Base-by-base conservation (phyloP, 495 filamentous ascomycete species). In the Copromyces sp. region DNA sequence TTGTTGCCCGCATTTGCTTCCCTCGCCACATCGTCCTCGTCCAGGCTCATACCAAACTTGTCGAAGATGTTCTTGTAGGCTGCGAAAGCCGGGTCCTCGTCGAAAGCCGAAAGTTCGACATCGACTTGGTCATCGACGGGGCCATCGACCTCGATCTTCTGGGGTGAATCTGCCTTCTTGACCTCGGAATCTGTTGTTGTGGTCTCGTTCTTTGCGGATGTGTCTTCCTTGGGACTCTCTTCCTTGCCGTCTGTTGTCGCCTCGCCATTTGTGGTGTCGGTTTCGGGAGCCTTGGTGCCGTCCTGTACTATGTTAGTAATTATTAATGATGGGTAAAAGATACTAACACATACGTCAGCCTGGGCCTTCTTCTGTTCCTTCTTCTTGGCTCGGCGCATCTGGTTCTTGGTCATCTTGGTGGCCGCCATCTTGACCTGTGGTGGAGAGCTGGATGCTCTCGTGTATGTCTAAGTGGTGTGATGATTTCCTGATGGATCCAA, bases 361-460 rank as follows among this genome's bases (percentile, higher is more conserved):
- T 88, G 84, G 53, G 84, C 78, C 81, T 91, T 84, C 82, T 93
- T 92, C 75, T 92, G 87, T 70, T 91, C 91, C 88, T 97, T 97
- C 85, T 93, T 97, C 86, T 93, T 94, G 39, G 94, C 94, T 78
- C 91, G 88, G 79, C 92, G 87, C 78, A 93, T 87, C 81, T 94
- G 91, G 77, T 96, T 95, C 83, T 94, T 96, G 79, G 87, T 92
- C 80, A 89, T 85, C 82, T 94, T 94, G 75, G 83, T 78, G 68
- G 81, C 77, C 71, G 85, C 86, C 87, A 87, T 88, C 76, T 80
- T 85, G 82, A 76, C 68, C 69, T 65, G 71, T 72, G 53, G 12
- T 61, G 71, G 68, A 32, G 74, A 78, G 75, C 76, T 59, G 70
- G 17, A 20, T 69, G 73, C 76, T 74, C 76, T 32, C 37, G 69